Conservation (phyloP, 78 protist species). For the Dictyostelium purpureum region DNA sequence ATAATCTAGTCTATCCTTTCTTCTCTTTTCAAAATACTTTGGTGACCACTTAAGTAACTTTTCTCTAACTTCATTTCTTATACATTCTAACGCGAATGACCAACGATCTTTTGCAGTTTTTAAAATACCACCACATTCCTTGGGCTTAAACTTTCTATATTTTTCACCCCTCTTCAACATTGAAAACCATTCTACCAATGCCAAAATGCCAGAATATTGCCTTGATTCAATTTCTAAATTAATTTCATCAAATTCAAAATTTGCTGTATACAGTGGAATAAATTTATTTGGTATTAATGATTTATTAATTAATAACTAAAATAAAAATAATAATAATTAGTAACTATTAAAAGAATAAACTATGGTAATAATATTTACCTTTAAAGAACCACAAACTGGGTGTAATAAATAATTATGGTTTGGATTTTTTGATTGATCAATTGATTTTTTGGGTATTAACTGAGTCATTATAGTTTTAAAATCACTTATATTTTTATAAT, state of each 20-base stretch:
- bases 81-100: conserved; percentile 33
- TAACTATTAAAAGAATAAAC: too few relatives aligned
- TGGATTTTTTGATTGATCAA: neutral
- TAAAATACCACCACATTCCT: neutral
- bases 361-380: neutral
- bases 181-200: conserved; percentile 59
- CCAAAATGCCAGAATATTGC: conserved; percentile 59
- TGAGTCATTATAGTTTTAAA: conserved; percentile 10
- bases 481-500: conserved; percentile 13
- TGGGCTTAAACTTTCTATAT: conserved; percentile 34
- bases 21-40: conserved; percentile 18
- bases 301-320: conserved; percentile 50
- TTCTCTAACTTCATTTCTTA: neutral
- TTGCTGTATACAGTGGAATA: conserved; percentile 61
- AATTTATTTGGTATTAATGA: conserved; percentile 52
- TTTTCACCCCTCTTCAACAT: conserved; percentile 60
- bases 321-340: neutral
- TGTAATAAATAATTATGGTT: conserved; percentile 56
- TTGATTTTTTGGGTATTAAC: conserved; percentile 5
- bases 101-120: conserved; percentile 7
- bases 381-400: conserved; percentile 75
- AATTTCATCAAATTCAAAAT: conserved; percentile 71
- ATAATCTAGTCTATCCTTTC: conserved; percentile 66
- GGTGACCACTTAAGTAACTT: neutral
- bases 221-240: conserved; percentile 45